A percentile compares a stretch with the other conserved stretches of the same genome.
phyloP scores from a whole-genome alignment of 768 basidiomycete species.

The Collybia sordida region DNA sequence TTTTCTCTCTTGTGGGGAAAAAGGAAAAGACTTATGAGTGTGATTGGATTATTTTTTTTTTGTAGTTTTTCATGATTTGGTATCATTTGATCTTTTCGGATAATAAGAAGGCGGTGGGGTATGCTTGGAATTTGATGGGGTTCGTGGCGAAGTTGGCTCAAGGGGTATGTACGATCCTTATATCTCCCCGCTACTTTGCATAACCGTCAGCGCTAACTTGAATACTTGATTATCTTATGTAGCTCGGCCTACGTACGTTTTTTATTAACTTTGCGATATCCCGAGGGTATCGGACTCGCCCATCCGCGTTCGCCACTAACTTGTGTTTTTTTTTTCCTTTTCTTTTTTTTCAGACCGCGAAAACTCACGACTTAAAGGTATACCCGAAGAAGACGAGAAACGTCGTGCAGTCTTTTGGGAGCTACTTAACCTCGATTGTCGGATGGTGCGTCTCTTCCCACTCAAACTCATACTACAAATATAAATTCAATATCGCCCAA shows the following conservation, averaged over 20 bases:
- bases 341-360: slow-evolving; percentile 62
- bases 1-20: neutral
- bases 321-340: too few relatives aligned
- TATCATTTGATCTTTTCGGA: slow-evolving; percentile 74
- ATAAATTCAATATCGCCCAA: too few relatives aligned
- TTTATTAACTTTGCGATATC: slow-evolving; percentile 12
- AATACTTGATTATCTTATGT: slow-evolving; percentile 10
- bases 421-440: slow-evolving; percentile 67
- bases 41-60: slow-evolving; percentile 2
- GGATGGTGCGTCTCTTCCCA: slow-evolving; percentile 59
- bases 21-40: neutral
- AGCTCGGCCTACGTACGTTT: slow-evolving; percentile 74
- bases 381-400: slow-evolving; percentile 72
- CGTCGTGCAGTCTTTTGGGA: slow-evolving; percentile 75
- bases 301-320: neutral
- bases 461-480: too few relatives aligned
- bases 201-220: slow-evolving; percentile 14
- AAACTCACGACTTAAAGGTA: slow-evolving; percentile 58
- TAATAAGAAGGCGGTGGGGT: slow-evolving; percentile 69
- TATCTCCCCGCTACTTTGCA: slow-evolving; percentile 2
- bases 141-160: slow-evolving; percentile 73
- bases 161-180: slow-evolving; percentile 42
- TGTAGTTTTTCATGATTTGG: slow-evolving; percentile 67
- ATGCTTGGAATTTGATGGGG: slow-evolving; percentile 78
- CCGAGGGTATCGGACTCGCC: neutral